Percentiles rank a stretch among this genome's conserved stretches.
Evolutionary conservation across 768 basidiomycete genomes (phyloP).

Genomic region (Tricholoma flavovirens): DNA sequence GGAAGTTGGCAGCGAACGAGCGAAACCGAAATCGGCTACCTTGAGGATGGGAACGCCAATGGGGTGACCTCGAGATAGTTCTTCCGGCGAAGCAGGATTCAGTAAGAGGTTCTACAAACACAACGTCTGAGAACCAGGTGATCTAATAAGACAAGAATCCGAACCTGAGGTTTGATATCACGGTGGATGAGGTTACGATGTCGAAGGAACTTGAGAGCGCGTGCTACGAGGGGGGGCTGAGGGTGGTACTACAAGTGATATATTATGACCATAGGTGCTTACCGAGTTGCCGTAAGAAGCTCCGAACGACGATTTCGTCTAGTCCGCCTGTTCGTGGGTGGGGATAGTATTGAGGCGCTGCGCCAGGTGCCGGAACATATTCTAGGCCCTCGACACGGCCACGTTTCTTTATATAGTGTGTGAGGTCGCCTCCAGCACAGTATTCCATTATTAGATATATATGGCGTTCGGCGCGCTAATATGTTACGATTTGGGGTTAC

Average conservation of each 20-base stretch:
- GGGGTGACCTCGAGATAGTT: slow-evolving; percentile 84
- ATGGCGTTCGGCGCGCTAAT: slow-evolving; percentile 64
- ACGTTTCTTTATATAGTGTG: slow-evolving; percentile 96
- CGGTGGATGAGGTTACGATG: slow-evolving; percentile 89
- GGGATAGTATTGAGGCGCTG: slow-evolving; percentile 77
- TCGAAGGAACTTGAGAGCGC: slow-evolving; percentile 89
- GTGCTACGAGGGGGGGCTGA: slow-evolving; percentile 44
- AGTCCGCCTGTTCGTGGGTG: slow-evolving; percentile 90
- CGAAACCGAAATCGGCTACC: slow-evolving; percentile 98
- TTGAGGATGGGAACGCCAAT: slow-evolving; percentile 92
- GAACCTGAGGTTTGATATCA: slow-evolving; percentile 93
- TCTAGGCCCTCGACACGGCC: slow-evolving; percentile 88
- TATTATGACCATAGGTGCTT: slow-evolving; percentile 1
- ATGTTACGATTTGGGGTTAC: background rate
- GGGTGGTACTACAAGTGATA: slow-evolving; percentile 6
- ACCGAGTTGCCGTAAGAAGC: slow-evolving; percentile 81
- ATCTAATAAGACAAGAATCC: background rate
- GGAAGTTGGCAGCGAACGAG: slow-evolving; percentile 82
- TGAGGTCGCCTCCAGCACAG: slow-evolving; percentile 93
- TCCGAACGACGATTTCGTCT: slow-evolving; percentile 84
- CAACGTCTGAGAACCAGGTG: background rate
- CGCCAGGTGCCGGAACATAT: slow-evolving; percentile 64
- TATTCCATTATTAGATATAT: slow-evolving; percentile 98
- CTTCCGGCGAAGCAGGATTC: slow-evolving; percentile 73
- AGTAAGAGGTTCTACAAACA: slow-evolving; percentile 77